Percentiles rank a stretch among this genome's conserved stretches.
phyloP scores from a whole-genome alignment of 805 yeast genomes.

The Starmerella cellae region DNA sequence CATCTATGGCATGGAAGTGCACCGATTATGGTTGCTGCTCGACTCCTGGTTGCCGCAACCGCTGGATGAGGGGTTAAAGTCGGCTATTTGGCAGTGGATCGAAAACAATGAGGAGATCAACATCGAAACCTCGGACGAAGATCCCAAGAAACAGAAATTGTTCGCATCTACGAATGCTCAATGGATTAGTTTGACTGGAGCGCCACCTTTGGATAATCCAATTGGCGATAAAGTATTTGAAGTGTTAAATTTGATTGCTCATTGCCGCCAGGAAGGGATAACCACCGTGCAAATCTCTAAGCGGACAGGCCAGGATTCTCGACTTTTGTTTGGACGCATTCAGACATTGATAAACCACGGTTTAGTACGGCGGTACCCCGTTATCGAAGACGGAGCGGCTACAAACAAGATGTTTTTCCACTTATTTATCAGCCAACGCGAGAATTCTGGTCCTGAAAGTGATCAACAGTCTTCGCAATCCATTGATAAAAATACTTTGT shows the following conservation, averaged over 20 bases:
- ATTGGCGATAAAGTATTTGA: constrained; percentile 31
- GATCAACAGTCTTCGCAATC: background rate
- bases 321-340: constrained; percentile 30
- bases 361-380: constrained; percentile 27
- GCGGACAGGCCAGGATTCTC: constrained; percentile 31
- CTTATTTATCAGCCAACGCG: background rate
- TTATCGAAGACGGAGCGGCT: constrained; percentile 25
- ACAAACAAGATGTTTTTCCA: constrained; percentile 25
- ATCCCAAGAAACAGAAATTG: constrained; percentile 10
- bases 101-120: constrained; percentile 7
- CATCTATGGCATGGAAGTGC: constrained; percentile 8
- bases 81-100: constrained; percentile 18
- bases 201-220: constrained; percentile 22
- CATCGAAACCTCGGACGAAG: background rate
- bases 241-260: constrained; percentile 28
- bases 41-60: constrained; percentile 1
- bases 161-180: constrained; percentile 26
- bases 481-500: constrained; percentile 17
- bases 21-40: constrained; percentile 10
- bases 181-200: constrained; percentile 29
- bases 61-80: constrained; percentile 11
- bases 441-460: background rate
- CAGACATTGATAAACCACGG: constrained; percentile 25
- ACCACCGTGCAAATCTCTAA: constrained; percentile 28
- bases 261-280: constrained; percentile 31